phyloP scores from a whole-genome alignment of 345 rosid species.

The Bruguiera gymnorhiza region DNA sequence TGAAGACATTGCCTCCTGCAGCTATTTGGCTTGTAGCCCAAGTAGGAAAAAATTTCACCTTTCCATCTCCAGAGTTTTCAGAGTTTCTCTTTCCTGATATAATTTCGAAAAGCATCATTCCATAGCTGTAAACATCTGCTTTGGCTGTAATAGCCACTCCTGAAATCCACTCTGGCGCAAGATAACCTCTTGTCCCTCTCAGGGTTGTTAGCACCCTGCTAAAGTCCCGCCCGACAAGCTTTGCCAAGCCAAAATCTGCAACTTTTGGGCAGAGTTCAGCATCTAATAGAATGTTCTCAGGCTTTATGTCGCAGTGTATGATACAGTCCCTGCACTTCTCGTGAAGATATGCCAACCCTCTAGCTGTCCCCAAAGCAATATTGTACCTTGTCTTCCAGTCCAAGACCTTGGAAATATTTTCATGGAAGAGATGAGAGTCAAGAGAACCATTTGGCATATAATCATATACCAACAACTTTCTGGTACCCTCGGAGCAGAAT shows the following conservation, averaged over 20 bases:
- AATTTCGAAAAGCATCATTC: conserved; percentile 82
- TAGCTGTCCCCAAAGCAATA: conserved; percentile 66
- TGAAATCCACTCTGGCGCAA: conserved; percentile 91
- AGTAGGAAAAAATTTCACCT: conserved; percentile 54
- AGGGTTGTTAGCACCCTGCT: conserved; percentile 76
- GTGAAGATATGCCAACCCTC: conserved; percentile 78
- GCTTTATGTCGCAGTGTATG: conserved; percentile 85
- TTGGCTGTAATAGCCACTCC: conserved; percentile 75
- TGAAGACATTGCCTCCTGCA: conserved; percentile 43
- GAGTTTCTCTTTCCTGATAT: conserved; percentile 77
- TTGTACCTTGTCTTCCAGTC: conserved; percentile 64
- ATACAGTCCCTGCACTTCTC: conserved; percentile 82
- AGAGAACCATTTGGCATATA: conserved; percentile 77
- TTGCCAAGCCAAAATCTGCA: conserved; percentile 82
- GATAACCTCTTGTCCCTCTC: conserved; percentile 89
- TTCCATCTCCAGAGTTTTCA: conserved; percentile 47
- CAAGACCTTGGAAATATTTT: conserved; percentile 26
- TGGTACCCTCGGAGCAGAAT: conserved; percentile 67
- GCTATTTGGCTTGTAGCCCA: conserved; percentile 46
- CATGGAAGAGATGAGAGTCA: conserved; percentile 50
- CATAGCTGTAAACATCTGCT: conserved; percentile 87
- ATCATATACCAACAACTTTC: conserved; percentile 63
- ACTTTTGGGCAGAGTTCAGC: conserved; percentile 67
- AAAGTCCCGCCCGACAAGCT: conserved; percentile 77
- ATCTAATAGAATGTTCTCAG: conserved; percentile 75